phyloP scores from a whole-genome alignment of 768 basidiomycete species.

The Tulasnella sp. region DNA sequence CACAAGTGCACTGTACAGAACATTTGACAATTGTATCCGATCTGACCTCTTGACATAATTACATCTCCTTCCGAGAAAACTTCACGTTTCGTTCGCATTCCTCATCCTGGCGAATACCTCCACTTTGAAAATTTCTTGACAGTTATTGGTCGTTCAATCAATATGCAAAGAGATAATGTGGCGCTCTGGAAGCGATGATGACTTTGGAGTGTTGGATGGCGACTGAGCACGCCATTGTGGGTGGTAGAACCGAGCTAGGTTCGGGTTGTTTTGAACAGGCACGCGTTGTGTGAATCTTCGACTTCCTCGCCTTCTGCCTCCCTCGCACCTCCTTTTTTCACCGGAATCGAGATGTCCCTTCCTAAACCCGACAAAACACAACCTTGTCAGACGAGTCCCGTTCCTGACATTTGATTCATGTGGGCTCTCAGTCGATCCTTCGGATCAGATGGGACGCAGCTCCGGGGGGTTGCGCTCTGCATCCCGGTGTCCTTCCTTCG shows the following conservation, averaged over 20 bases:
- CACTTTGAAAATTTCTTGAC: background rate
- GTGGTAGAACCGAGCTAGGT: background rate
- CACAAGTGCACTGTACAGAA: background rate
- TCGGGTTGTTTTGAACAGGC: background rate
- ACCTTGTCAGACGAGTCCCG: background rate
- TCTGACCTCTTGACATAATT: background rate
- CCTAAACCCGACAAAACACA: background rate
- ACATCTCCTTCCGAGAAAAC: background rate
- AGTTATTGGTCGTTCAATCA: background rate
- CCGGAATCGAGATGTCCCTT: background rate
- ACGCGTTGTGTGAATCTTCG: background rate
- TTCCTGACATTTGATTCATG: background rate
- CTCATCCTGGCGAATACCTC: background rate
- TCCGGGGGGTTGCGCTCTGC: background rate
- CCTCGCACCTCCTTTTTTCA: background rate
- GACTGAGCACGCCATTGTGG: background rate
- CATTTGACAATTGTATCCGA: background rate
- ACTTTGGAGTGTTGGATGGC: background rate
- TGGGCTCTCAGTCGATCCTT: background rate
- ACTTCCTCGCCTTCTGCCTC: background rate
- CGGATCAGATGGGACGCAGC: background rate
- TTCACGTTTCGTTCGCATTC: background rate
- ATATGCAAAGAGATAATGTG: background rate
- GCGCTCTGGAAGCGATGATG: background rate
- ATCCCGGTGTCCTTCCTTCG: background rate